Conservation (phyloP, 225 moss, liverwort and hornwort species). For the Ulota crispa region DNA sequence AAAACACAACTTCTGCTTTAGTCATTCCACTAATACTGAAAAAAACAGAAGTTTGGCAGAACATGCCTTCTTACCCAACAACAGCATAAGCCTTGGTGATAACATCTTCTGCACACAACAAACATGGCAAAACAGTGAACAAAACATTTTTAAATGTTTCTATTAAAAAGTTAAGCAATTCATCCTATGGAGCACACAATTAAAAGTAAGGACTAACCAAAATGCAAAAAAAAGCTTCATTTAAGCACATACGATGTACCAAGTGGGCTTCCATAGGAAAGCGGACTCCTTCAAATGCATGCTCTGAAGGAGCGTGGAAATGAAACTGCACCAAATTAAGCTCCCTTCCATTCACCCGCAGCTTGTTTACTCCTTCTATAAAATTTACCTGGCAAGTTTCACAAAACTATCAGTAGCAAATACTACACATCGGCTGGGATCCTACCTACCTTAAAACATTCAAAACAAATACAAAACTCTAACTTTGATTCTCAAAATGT, state of each 20-base stretch:
- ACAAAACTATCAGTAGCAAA: neutral
- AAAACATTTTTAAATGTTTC: neutral
- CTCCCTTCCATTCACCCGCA: slow-evolving; percentile 52
- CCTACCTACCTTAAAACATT: neutral
- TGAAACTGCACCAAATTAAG: slow-evolving; percentile 78
- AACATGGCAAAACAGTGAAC: neutral
- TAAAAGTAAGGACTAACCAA: neutral
- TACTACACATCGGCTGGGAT: neutral
- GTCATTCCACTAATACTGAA: neutral
- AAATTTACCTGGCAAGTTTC: slow-evolving; percentile 54
- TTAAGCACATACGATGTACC: slow-evolving; percentile 69
- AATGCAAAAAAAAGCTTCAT: neutral
- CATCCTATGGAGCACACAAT: neutral
- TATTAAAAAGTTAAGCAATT: neutral
- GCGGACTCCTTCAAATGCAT: slow-evolving; percentile 75
- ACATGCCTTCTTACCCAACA: slow-evolving; percentile 63
- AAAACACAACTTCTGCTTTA: neutral
- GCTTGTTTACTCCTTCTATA: slow-evolving; percentile 49
- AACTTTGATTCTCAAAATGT: neutral
- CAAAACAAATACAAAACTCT: neutral
- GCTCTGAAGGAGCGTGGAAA: slow-evolving; percentile 84
- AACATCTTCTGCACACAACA: slow-evolving; percentile 61
- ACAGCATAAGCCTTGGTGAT: slow-evolving; percentile 52
- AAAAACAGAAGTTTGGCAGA: slow-evolving; percentile 1
- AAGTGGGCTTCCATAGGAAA: slow-evolving; percentile 84